phyloP scores from a whole-genome alignment of 345 rosid genomes.

The Dipteronia dyeriana region DNA sequence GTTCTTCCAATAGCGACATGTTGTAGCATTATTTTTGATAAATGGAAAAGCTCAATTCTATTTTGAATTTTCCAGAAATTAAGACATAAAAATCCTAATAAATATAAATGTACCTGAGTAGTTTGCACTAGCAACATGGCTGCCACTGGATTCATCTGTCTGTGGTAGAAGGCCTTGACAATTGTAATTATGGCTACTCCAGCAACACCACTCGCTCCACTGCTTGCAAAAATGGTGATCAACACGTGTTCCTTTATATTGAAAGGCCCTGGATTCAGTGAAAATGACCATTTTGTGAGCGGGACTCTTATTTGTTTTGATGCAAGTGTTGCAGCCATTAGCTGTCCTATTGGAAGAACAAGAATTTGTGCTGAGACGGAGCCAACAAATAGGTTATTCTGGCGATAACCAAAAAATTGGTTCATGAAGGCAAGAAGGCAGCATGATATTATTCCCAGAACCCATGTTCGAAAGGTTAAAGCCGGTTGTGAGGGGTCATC shows the following conservation, averaged over 20 bases:
- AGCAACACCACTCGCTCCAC: constrained; percentile 37
- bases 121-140: constrained; percentile 62
- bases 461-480: constrained; percentile 52
- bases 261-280: constrained; percentile 60
- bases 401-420: constrained; percentile 42
- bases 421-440: constrained; percentile 33
- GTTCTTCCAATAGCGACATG: background rate
- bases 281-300: constrained; percentile 41
- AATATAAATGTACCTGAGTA: constrained; percentile 52
- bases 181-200: constrained; percentile 30
- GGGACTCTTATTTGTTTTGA: constrained; percentile 24
- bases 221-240: constrained; percentile 43
- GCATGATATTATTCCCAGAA: constrained; percentile 39
- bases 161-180: constrained; percentile 43
- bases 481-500: constrained; percentile 39
- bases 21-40: background rate
- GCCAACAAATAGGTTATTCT: constrained; percentile 26
- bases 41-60: background rate
- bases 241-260: constrained; percentile 51
- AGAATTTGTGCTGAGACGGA: constrained; percentile 44
- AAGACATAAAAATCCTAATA: background rate
- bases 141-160: constrained; percentile 25
- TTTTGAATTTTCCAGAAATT: background rate
- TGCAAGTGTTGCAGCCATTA: constrained; percentile 44
- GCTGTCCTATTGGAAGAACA: constrained; percentile 41